These are phyloP conservation scores for Iberis pinnata DNA, from an alignment of 345 rosid genomes.

Conservation along the genomic window DNA sequence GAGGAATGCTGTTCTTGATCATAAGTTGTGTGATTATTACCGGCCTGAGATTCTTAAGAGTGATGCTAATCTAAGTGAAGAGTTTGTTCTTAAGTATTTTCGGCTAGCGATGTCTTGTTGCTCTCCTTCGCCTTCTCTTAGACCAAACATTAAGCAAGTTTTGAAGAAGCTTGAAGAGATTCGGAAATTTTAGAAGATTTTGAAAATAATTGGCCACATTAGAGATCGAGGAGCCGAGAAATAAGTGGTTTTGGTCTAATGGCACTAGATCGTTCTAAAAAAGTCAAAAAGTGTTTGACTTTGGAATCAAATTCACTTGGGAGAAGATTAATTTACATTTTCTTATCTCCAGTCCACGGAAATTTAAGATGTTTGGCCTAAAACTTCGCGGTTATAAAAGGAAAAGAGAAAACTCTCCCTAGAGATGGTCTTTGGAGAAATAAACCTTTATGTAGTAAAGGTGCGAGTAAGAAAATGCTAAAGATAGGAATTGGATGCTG, in stretches of 20 bases:
- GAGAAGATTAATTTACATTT: too few species aligned
- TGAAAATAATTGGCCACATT: too few species aligned
- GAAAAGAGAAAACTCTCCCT: slow-evolving; percentile 27
- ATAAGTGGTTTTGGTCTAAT: too few species aligned
- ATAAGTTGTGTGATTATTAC: slow-evolving; percentile 50
- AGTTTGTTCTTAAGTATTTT: slow-evolving; percentile 50
- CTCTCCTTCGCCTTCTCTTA: slow-evolving; percentile 77
- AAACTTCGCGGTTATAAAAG: too few species aligned
- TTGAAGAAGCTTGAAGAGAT: slow-evolving; percentile 63
- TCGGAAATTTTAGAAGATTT: slow-evolving; percentile 8
- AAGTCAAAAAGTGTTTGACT: background rate
- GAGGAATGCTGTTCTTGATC: slow-evolving; percentile 57
- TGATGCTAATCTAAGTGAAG: slow-evolving; percentile 45
- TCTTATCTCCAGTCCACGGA: too few species aligned
- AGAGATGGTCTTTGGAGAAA: slow-evolving; percentile 29
- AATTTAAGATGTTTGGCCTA: background rate
- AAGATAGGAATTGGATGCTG: slow-evolving; percentile 9
- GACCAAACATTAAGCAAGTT: slow-evolving; percentile 66
- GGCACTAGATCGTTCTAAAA: too few species aligned
- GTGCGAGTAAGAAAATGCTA: slow-evolving; percentile 11
- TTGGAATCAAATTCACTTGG: too few species aligned
- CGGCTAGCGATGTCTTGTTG: slow-evolving; percentile 85
- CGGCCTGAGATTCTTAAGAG: slow-evolving; percentile 54
- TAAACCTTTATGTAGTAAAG: slow-evolving; percentile 28
- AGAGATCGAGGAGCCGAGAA: too few species aligned